A percentile compares a stretch with the other conserved stretches of the same genome.
Evolutionary conservation across 2,329 filamentous ascomycete genomes (phyloP).

Genomic region (Neonectria ditissima): DNA sequence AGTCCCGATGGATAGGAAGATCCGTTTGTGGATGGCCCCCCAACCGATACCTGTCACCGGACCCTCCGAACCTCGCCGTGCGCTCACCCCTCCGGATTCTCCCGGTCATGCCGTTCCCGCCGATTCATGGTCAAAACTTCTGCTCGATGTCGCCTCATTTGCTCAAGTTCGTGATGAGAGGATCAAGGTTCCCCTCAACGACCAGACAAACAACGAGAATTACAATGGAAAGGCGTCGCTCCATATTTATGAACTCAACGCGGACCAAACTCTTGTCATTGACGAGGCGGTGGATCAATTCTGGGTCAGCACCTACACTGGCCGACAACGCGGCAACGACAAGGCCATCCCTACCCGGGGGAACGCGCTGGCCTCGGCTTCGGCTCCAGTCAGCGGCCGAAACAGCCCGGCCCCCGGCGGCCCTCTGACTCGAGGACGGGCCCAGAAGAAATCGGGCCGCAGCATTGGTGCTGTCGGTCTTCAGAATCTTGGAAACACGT

Average conservation of each 20-base stretch:
- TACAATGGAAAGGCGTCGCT: slow-evolving; percentile 82
- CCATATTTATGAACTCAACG: slow-evolving; percentile 73
- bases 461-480: slow-evolving; percentile 84
- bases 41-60: slow-evolving; percentile 55
- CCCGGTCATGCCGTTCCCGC: slow-evolving; percentile 46
- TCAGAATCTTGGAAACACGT: slow-evolving; percentile 94
- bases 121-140: slow-evolving; percentile 56
- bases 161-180: slow-evolving; percentile 45
- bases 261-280: slow-evolving; percentile 82
- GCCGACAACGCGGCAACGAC: slow-evolving; percentile 48
- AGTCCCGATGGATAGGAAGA: slow-evolving; percentile 77
- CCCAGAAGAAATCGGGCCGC: slow-evolving; percentile 76
- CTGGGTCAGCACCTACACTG: slow-evolving; percentile 66
- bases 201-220: slow-evolving; percentile 78
- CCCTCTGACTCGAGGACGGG: slow-evolving; percentile 76
- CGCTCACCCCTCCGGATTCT: slow-evolving; percentile 56
- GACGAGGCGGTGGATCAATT: slow-evolving; percentile 78
- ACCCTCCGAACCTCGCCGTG: slow-evolving; percentile 50
- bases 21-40: slow-evolving; percentile 78
- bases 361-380: slow-evolving; percentile 43
- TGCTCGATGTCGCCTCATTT: slow-evolving; percentile 68
- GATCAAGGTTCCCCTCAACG: slow-evolving; percentile 52
- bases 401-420: slow-evolving; percentile 74
- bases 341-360: slow-evolving; percentile 52
- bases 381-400: slow-evolving; percentile 65